These are phyloP conservation scores for Terana coerulea DNA, from an alignment of 768 basidiomycete species.

Conservation along the genomic window DNA sequence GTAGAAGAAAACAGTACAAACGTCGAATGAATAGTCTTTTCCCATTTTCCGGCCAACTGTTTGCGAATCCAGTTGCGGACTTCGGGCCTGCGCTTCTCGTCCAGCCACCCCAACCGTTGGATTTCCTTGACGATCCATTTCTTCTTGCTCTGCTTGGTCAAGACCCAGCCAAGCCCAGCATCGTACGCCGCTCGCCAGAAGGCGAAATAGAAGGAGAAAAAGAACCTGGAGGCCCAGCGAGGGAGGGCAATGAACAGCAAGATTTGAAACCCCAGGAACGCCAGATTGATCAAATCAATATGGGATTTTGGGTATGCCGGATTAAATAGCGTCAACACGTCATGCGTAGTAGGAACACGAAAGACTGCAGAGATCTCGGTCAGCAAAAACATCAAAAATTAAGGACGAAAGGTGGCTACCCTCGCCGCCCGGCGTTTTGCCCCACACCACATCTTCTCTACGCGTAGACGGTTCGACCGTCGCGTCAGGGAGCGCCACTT, in stretches of 20 bases:
- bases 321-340: conserved; percentile 84
- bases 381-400: neutral
- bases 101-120: conserved; percentile 84
- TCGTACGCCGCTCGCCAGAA: conserved; percentile 95
- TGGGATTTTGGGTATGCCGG: conserved; percentile 84
- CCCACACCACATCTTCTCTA: conserved; percentile 73
- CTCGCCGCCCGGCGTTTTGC: conserved; percentile 79
- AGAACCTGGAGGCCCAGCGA: conserved; percentile 45
- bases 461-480: neutral
- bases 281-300: conserved; percentile 82
- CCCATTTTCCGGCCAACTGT: conserved; percentile 91
- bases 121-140: conserved; percentile 89
- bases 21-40: conserved; percentile 89
- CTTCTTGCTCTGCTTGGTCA: conserved; percentile 94
- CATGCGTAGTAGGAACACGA: conserved; percentile 87
- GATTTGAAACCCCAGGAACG: conserved; percentile 72
- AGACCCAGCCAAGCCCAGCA: conserved; percentile 87
- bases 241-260: conserved; percentile 69
- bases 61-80: conserved; percentile 80
- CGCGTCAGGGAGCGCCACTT: conserved; percentile 1
- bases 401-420: conserved; percentile 39
- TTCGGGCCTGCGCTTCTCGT: conserved; percentile 55
- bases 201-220: conserved; percentile 88
- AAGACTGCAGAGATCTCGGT: conserved; percentile 57
- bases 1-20: conserved; percentile 29